phyloP scores from a whole-genome alignment of 2,329 filamentous ascomycete species.

The Sphaerulina musiva region DNA sequence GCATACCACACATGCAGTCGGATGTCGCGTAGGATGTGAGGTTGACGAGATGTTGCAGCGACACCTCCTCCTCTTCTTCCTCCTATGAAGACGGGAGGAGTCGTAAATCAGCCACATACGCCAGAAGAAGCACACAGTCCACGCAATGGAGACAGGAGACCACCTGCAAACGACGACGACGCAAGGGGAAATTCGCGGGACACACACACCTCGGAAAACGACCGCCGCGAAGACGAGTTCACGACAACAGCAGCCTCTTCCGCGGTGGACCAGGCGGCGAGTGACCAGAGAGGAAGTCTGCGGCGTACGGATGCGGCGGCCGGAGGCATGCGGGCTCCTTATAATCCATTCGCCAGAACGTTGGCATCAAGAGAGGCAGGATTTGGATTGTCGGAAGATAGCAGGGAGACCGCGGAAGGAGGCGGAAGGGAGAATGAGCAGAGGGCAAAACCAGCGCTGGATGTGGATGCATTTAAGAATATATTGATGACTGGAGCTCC shows the following conservation, averaged over 20 bases:
- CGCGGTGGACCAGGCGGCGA: conserved; percentile 19
- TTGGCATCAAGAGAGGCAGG: conserved; percentile 27
- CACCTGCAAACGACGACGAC: conserved; percentile 14
- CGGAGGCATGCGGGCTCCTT: conserved; percentile 22
- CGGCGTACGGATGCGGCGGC: conserved; percentile 8
- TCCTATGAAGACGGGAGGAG: conserved; percentile 27
- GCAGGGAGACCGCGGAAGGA: conserved; percentile 5
- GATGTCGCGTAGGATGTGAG: conserved; percentile 5
- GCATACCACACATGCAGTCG: conserved; percentile 1
- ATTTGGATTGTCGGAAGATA: conserved; percentile 13
- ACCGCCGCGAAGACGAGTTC: conserved; percentile 19
- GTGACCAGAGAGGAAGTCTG: conserved; percentile 20
- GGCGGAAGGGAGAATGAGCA: conserved; percentile 10
- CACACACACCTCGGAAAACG: conserved; percentile 10
- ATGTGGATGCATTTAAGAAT: conserved; percentile 70
- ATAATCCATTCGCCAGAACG: conserved; percentile 34
- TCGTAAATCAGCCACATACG: conserved; percentile 28
- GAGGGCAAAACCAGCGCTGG: conserved; percentile 43
- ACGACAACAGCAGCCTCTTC: conserved; percentile 20
- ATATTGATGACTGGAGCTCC: conserved; percentile 65
- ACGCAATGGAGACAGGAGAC: conserved; percentile 14
- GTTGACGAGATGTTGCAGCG: conserved; percentile 21
- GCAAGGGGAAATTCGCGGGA: neutral
- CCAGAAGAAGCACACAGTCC: conserved; percentile 17
- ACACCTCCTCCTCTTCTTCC: conserved; percentile 13